Evolutionary conservation across 73 alveolate genomes (phyloP).

Genomic region (Tetrahymena borealis): DNA sequence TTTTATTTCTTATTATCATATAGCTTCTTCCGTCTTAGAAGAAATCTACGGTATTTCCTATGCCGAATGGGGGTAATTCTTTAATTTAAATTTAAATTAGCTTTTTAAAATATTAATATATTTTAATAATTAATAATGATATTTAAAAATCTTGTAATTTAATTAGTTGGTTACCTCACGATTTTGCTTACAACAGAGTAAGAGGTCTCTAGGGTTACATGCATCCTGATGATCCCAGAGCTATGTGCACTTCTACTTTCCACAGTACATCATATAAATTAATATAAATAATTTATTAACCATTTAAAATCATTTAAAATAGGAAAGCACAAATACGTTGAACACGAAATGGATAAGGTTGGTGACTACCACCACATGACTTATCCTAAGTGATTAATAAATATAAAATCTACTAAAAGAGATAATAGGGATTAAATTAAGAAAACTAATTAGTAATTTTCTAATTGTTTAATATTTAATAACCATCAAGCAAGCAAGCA

Average conservation of each 20-base stretch:
- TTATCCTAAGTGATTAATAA: background rate
- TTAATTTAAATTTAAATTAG: background rate
- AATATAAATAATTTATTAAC: background rate
- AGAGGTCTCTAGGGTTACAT: conserved; percentile 38
- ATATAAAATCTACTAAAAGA: background rate
- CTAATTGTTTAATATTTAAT: too few species aligned
- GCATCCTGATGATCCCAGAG: conserved; percentile 48
- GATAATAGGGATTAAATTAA: too few species aligned
- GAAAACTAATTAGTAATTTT: too few species aligned
- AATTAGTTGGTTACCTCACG: conserved; percentile 47
- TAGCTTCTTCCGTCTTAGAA: conserved; percentile 35
- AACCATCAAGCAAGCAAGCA: too few species aligned
- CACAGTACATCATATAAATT: background rate
- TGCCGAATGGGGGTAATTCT: conserved; percentile 22
- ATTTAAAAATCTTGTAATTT: too few species aligned
- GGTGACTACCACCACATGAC: conserved; percentile 46
- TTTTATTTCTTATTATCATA: too few species aligned
- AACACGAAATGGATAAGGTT: conserved; percentile 33
- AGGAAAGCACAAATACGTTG: conserved; percentile 36
- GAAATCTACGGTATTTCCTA: conserved; percentile 28
- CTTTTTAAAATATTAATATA: background rate
- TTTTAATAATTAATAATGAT: background rate
- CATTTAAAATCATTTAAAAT: background rate
- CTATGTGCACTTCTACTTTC: conserved; percentile 37
- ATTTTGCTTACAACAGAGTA: conserved; percentile 31